A percentile compares a stretch with the other conserved stretches of the same genome.
Conservation (phyloP, 371 early-diverging fungal genomes). For the Rhizomucor pusillus region DNA sequence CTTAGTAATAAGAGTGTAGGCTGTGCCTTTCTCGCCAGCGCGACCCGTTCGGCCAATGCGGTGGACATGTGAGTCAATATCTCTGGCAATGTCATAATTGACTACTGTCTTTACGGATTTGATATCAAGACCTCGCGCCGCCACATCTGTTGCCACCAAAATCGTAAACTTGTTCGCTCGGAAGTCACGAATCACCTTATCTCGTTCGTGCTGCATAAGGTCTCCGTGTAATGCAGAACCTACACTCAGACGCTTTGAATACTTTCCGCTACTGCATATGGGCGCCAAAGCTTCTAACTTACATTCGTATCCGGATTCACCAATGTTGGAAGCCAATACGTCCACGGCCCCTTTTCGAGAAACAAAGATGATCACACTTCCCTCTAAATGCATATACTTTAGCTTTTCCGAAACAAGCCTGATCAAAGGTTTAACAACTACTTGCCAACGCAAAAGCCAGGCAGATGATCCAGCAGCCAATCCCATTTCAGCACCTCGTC, state of each 20-base stretch:
- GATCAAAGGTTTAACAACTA: not conserved
- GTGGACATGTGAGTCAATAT: slow-evolving; percentile 79
- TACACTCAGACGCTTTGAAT: not conserved
- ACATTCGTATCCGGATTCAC: slow-evolving; percentile 53
- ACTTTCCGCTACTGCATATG: not conserved
- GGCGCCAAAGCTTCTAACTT: slow-evolving; percentile 19
- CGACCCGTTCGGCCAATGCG: slow-evolving; percentile 72
- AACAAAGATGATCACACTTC: slow-evolving; percentile 69
- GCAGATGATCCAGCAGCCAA: slow-evolving; percentile 57
- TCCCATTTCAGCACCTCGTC: slow-evolving; percentile 66
- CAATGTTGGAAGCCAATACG: slow-evolving; percentile 53
- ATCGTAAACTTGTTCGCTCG: slow-evolving; percentile 67
- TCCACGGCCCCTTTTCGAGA: slow-evolving; percentile 65
- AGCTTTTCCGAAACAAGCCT: too few species aligned
- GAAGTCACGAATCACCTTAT: slow-evolving; percentile 87
- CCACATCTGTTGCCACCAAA: slow-evolving; percentile 99
- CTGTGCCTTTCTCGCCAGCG: slow-evolving; percentile 75
- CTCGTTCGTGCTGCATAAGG: slow-evolving; percentile 94
- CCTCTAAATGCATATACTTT: slow-evolving; percentile 35
- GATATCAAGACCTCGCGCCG: slow-evolving; percentile 93
- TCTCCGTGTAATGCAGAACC: slow-evolving; percentile 97
- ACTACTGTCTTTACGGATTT: slow-evolving; percentile 68
- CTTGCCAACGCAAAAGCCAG: slow-evolving; percentile 57
- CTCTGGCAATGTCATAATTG: slow-evolving; percentile 74
- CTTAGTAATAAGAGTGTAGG: slow-evolving; percentile 67